Evolutionary conservation across 2,329 filamentous ascomycete genomes (phyloP).

Genomic region (Lecanosticta acicola): DNA sequence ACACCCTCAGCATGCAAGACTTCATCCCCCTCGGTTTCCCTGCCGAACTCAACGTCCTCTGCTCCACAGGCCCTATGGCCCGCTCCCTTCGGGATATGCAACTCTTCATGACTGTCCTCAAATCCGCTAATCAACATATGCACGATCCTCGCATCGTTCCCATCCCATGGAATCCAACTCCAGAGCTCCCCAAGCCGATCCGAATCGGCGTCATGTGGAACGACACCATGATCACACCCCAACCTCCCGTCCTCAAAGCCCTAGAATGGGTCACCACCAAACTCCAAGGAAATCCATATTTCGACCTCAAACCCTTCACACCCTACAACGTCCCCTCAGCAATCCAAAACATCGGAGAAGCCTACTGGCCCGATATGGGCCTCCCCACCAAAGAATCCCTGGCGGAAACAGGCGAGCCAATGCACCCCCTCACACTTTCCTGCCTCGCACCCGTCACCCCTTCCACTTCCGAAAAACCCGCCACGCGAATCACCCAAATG

Average conservation of each 20-base stretch:
- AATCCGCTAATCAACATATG: conserved; percentile 10
- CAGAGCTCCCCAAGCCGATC: conserved; percentile 1
- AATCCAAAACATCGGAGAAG: conserved; percentile 10
- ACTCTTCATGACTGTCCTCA: conserved; percentile 11
- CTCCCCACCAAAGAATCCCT: conserved; percentile 7
- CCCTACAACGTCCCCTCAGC: conserved; percentile 10
- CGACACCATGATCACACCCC: conserved; percentile 16
- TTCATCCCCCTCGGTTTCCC: conserved; percentile 14
- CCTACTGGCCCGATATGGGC: conserved; percentile 16
- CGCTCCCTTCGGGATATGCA: conserved; percentile 15
- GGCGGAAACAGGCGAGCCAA: conserved; percentile 10
- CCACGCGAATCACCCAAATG: conserved; percentile 10
- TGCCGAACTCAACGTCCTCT: conserved; percentile 18
- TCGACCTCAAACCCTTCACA: conserved; percentile 15
- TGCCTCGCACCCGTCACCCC: conserved; percentile 11
- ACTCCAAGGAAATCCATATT: conserved; percentile 2
- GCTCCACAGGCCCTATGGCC: conserved; percentile 15
- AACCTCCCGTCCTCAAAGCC: conserved; percentile 13
- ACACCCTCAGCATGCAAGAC: conserved; percentile 14
- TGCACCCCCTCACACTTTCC: conserved; percentile 13
- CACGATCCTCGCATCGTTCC: conserved; percentile 16
- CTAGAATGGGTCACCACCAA: conserved; percentile 9
- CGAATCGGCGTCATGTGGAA: conserved; percentile 16
- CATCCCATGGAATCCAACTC: conserved; percentile 13
- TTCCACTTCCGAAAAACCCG: conserved; percentile 13